Evolutionary conservation across 192 early-diverging fungal genomes (phyloP).

Genomic region (Backusella westeae): DNA sequence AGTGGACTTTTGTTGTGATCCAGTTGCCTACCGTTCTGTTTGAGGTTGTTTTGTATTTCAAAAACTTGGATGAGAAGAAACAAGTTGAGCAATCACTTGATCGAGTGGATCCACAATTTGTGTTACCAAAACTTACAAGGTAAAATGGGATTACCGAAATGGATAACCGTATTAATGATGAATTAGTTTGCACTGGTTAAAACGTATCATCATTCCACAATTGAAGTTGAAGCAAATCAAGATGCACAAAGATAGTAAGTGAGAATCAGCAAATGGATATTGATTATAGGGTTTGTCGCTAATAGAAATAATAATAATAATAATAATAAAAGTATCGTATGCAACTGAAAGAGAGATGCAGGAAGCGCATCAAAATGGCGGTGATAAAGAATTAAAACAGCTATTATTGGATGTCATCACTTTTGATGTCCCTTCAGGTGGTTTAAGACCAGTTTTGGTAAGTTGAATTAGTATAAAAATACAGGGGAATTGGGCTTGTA

Average conservation of each 20-base stretch:
- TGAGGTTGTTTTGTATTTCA: background rate
- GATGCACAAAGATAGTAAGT: conserved; percentile 14
- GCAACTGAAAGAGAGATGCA: conserved; percentile 14
- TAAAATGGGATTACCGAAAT: background rate
- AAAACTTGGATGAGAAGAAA: background rate
- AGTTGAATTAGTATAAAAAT: background rate
- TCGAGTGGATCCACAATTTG: background rate
- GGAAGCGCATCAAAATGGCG: conserved; percentile 8
- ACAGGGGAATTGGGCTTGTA: background rate
- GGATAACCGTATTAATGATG: background rate
- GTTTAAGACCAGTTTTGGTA: conserved; percentile 23
- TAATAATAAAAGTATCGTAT: conserved; percentile 15
- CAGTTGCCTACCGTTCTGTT: background rate
- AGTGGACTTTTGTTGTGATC: background rate
- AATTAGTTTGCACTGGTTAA: background rate
- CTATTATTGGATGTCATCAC: conserved; percentile 20
- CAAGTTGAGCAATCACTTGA: background rate
- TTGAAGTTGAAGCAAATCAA: conserved; percentile 15
- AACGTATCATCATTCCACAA: background rate
- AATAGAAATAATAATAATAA: background rate
- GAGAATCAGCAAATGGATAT: background rate
- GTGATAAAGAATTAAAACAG: conserved; percentile 16
- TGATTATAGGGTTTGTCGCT: no score
- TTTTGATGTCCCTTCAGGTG: background rate
- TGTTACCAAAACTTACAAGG: background rate